Evolutionary conservation across 2,329 filamentous ascomycete species (phyloP).

Genomic region (Claviceps cyperi): DNA sequence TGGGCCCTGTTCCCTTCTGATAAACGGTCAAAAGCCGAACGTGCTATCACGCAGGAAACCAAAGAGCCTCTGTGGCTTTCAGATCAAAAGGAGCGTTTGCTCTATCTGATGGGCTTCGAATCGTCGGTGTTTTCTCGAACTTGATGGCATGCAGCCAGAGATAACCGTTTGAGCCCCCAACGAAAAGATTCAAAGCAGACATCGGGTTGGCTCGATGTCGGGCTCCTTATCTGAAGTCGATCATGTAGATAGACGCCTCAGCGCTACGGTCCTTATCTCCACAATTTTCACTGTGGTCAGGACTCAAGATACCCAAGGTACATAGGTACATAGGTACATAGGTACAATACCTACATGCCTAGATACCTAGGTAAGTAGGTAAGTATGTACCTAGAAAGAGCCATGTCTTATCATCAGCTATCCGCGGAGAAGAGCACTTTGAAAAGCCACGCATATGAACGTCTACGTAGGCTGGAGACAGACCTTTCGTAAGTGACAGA

Average conservation of each 20-base stretch:
- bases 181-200: not conserved
- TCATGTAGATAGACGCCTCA: not conserved
- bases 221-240: slow-evolving; percentile 1
- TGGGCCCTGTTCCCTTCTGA: no score
- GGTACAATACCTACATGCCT: no score
- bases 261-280: slow-evolving; percentile 1
- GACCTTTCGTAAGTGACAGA: no score
- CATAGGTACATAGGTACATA: not conserved
- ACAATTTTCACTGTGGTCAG: not conserved
- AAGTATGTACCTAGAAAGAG: no score
- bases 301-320: no score
- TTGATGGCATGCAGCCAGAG: not conserved
- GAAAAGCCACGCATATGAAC: not conserved
- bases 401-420: not conserved
- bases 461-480: not conserved
- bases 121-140: not conserved
- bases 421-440: slow-evolving; percentile 4
- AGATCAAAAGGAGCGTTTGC: not conserved
- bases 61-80: not conserved
- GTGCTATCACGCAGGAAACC: not conserved
- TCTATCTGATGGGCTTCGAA: not conserved
- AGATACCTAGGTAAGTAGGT: no score
- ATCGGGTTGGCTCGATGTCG: not conserved
- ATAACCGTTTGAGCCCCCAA: not conserved
- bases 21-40: not conserved